A percentile compares a stretch with the other conserved stretches of the same genome.
These are phyloP conservation scores for Russula ochroleuca DNA, from an alignment of 768 basidiomycete genomes.

Conservation along the genomic window DNA sequence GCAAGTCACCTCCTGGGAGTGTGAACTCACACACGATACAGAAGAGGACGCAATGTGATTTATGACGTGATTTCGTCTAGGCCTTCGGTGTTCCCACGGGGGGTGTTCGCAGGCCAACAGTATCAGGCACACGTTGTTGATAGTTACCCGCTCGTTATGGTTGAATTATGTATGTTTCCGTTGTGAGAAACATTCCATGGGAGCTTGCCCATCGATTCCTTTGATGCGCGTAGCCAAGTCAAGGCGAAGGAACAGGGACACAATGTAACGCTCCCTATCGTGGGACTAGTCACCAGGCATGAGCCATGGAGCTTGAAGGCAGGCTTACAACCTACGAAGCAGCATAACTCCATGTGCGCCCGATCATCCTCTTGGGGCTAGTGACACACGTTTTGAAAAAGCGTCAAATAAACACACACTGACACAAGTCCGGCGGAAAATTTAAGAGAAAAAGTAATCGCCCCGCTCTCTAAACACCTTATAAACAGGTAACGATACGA, in stretches of 20 bases:
- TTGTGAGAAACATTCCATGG: neutral
- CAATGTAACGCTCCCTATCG: neutral
- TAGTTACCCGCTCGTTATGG: neutral
- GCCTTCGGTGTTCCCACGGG: neutral
- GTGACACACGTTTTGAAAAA: neutral
- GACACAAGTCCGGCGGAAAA: neutral
- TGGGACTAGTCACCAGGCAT: neutral
- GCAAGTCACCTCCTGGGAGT: neutral
- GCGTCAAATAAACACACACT: neutral
- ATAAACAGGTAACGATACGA: neutral
- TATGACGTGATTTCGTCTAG: neutral
- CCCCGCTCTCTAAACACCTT: neutral
- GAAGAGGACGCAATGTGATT: neutral
- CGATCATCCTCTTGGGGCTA: neutral
- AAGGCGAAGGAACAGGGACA: neutral
- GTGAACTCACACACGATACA: neutral
- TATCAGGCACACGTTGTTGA: neutral
- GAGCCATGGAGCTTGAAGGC: neutral
- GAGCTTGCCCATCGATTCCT: neutral
- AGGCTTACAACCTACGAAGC: neutral
- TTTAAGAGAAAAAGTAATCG: neutral
- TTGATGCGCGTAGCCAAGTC: neutral
- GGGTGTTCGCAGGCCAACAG: neutral
- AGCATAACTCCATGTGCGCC: neutral
- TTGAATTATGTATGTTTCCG: neutral